These are phyloP conservation scores for Endoconidiophora laricicola DNA, from an alignment of 2,329 filamentous ascomycete genomes.

Conservation along the genomic window DNA sequence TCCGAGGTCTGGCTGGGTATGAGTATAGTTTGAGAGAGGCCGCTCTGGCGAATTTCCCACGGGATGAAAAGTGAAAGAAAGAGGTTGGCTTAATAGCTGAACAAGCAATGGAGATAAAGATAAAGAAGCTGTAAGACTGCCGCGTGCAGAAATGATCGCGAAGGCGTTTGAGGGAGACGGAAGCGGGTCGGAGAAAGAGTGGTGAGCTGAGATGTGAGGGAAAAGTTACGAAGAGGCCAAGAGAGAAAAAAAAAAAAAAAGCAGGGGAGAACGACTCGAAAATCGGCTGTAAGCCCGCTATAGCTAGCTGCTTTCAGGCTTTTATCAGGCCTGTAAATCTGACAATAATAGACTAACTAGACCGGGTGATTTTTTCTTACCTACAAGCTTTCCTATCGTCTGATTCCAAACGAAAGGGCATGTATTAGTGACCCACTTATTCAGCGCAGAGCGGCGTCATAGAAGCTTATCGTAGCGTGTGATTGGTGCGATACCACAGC, in stretches of 20 bases:
- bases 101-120: neutral
- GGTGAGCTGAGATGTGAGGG: neutral
- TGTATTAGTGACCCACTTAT: neutral
- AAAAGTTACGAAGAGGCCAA: neutral
- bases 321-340: too few relatives aligned
- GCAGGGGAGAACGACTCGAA: neutral
- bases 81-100: too few relatives aligned
- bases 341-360: too few relatives aligned
- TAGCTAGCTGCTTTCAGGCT: too few relatives aligned
- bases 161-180: neutral
- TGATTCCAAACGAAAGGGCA: neutral
- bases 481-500: constrained; percentile 3
- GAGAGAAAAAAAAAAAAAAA: neutral
- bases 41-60: too few relatives aligned
- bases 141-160: neutral
- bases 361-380: too few relatives aligned
- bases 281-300: too few relatives aligned
- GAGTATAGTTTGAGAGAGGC: too few relatives aligned
- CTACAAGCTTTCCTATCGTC: too few relatives aligned
- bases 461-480: neutral
- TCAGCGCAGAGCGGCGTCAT: constrained; percentile 7
- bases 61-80: too few relatives aligned
- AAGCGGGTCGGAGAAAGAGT: too few relatives aligned
- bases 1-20: too few relatives aligned
- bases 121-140: neutral